Conservation (phyloP, 2,329 filamentous ascomycete genomes). For the Fusarium sp. region DNA sequence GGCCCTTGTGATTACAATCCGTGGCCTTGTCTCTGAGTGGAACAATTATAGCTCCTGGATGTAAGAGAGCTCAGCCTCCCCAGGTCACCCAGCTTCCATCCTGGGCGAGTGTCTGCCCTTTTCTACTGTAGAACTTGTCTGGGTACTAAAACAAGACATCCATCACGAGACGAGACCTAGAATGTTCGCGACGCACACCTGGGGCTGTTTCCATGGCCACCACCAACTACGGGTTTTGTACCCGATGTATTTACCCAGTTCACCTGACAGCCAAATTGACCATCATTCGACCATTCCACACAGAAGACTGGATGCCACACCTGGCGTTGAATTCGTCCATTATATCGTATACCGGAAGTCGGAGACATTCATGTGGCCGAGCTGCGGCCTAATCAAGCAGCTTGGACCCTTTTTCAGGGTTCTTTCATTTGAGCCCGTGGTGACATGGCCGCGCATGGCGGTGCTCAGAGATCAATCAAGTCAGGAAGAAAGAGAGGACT, state of each 20-base stretch:
- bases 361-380: constrained; percentile 3
- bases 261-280: constrained; percentile 1
- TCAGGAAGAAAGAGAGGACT: background rate
- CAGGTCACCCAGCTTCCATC: background rate
- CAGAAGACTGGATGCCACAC: constrained; percentile 1
- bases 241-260: constrained; percentile 17
- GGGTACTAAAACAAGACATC: constrained; percentile 18
- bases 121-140: background rate
- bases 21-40: background rate
- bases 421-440: constrained; percentile 8
- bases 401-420: constrained; percentile 28
- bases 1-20: background rate
- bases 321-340: background rate
- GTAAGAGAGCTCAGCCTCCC: background rate
- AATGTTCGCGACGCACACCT: constrained; percentile 6
- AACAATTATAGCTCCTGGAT: background rate
- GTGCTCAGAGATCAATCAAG: background rate
- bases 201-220: constrained; percentile 30
- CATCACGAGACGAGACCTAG: constrained; percentile 17
- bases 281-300: background rate
- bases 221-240: constrained; percentile 12
- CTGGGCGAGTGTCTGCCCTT: background rate
- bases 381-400: constrained; percentile 7
- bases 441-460: background rate
- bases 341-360: background rate